Evolutionary conservation across 805 yeast species (phyloP).

Genomic region (Candida xyloterini): DNA sequence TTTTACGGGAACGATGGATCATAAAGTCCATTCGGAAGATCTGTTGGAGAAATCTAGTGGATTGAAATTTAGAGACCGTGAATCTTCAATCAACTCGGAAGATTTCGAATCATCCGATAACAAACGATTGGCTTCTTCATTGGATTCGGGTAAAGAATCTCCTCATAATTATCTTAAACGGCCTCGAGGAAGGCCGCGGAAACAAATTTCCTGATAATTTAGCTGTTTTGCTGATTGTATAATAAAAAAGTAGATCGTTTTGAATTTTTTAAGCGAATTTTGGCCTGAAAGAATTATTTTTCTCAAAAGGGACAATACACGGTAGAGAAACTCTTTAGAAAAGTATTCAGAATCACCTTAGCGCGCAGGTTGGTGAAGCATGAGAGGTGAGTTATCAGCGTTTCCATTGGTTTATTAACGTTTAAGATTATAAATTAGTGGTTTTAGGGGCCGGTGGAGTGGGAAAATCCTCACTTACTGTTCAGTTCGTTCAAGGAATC

Average conservation of each 20-base stretch:
- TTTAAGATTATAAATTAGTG: slow-evolving; percentile 76
- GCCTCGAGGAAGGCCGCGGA: slow-evolving; percentile 28
- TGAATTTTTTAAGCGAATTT: not conserved
- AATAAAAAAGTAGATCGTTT: not conserved
- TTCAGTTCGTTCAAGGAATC: slow-evolving; percentile 86
- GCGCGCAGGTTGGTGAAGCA: not conserved
- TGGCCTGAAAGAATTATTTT: slow-evolving; percentile 1
- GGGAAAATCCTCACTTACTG: slow-evolving; percentile 91
- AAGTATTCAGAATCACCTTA: not conserved
- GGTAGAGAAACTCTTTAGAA: not conserved
- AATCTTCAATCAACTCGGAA: slow-evolving; percentile 3
- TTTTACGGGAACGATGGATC: slow-evolving; percentile 2
- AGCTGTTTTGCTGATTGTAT: not conserved
- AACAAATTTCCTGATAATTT: slow-evolving; percentile 12
- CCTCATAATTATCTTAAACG: slow-evolving; percentile 22
- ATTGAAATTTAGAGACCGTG: slow-evolving; percentile 4
- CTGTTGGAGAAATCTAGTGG: not conserved
- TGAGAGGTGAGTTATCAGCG: slow-evolving; percentile 6
- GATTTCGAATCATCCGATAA: slow-evolving; percentile 5
- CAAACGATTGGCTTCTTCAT: slow-evolving; percentile 11
- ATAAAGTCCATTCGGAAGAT: slow-evolving; percentile 5
- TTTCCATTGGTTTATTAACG: not conserved
- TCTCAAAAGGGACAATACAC: slow-evolving; percentile 7
- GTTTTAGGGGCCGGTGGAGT: slow-evolving; percentile 97
- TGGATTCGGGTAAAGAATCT: slow-evolving; percentile 3